phyloP scores from a whole-genome alignment of 1,139 yeast genomes.

The Suhomyces choctaworum region DNA sequence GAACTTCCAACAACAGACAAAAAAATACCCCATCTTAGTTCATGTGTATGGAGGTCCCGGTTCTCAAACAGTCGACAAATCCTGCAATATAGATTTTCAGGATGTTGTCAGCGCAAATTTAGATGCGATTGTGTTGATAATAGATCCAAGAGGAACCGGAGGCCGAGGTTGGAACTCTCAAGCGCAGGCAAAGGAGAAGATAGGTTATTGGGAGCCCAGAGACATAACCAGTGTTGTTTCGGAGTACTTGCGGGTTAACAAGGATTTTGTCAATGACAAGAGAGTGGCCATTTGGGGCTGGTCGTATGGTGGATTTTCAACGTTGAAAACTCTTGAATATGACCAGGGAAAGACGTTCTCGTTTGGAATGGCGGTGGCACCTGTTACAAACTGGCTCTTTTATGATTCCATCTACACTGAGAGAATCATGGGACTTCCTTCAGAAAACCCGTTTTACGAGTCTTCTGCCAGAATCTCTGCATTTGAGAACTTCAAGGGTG shows the following conservation, averaged over 20 bases:
- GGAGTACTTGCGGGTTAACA: slow-evolving; percentile 53
- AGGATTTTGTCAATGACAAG: slow-evolving; percentile 55
- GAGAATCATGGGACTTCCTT: slow-evolving; percentile 78
- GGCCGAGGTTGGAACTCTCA: slow-evolving; percentile 80
- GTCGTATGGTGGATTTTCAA: slow-evolving; percentile 85
- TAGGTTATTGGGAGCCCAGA: slow-evolving; percentile 87
- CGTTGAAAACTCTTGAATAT: slow-evolving; percentile 71
- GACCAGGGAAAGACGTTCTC: slow-evolving; percentile 68
- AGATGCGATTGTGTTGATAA: slow-evolving; percentile 73
- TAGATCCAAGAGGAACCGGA: slow-evolving; percentile 96
- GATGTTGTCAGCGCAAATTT: slow-evolving; percentile 66
- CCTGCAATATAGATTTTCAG: slow-evolving; percentile 62
- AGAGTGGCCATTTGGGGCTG: slow-evolving; percentile 95
- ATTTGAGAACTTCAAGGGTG: slow-evolving; percentile 45
- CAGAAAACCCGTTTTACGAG: slow-evolving; percentile 51
- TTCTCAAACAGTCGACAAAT: slow-evolving; percentile 65
- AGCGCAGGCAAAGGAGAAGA: slow-evolving; percentile 62
- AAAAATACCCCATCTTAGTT: slow-evolving; percentile 76
- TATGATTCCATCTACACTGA: slow-evolving; percentile 89
- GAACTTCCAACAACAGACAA: slow-evolving; percentile 51
- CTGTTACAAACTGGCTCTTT: slow-evolving; percentile 79
- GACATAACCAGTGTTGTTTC: slow-evolving; percentile 73
- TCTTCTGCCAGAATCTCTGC: slow-evolving; percentile 48
- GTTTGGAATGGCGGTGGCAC: slow-evolving; percentile 87
- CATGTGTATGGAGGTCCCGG: slow-evolving; percentile 96